Evolutionary conservation across 2,329 filamentous ascomycete genomes (phyloP).

Genomic region (Monosporascus sp.): DNA sequence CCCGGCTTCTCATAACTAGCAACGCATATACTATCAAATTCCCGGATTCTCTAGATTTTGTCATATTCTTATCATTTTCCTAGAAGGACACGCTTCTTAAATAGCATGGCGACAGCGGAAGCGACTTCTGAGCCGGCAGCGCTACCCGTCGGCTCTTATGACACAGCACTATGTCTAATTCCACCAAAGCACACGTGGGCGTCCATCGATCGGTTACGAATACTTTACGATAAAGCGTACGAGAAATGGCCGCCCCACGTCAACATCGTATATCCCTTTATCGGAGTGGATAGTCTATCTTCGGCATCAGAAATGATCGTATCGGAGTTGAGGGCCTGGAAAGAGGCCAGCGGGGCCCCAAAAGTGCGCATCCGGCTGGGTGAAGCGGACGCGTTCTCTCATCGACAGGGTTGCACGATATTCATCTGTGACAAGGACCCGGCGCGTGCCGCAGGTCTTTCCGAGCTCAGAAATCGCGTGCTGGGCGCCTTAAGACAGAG

Average conservation of each 20-base stretch:
- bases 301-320: constrained; percentile 36
- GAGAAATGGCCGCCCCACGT: constrained; percentile 62
- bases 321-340: constrained; percentile 23
- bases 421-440: constrained; percentile 33
- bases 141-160: constrained; percentile 34
- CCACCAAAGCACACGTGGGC: constrained; percentile 45
- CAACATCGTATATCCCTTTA: constrained; percentile 64
- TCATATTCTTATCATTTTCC: no score
- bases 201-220: constrained; percentile 49
- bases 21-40: no score
- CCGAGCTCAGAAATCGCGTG: constrained; percentile 29
- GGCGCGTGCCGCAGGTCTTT: constrained; percentile 17
- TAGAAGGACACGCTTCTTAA: neutral
- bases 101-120: constrained; percentile 13
- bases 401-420: constrained; percentile 46
- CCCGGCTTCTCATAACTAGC: no score
- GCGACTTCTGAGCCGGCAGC: neutral
- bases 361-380: constrained; percentile 31
- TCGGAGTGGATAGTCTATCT: constrained; percentile 40
- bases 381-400: constrained; percentile 41
- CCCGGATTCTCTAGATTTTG: no score
- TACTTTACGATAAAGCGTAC: constrained; percentile 57
- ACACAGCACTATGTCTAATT: constrained; percentile 58
- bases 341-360: constrained; percentile 3
- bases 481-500: constrained; percentile 31